Base-by-base conservation (phyloP, 139 green algal genomes). In the Micractinium conductrix region DNA sequence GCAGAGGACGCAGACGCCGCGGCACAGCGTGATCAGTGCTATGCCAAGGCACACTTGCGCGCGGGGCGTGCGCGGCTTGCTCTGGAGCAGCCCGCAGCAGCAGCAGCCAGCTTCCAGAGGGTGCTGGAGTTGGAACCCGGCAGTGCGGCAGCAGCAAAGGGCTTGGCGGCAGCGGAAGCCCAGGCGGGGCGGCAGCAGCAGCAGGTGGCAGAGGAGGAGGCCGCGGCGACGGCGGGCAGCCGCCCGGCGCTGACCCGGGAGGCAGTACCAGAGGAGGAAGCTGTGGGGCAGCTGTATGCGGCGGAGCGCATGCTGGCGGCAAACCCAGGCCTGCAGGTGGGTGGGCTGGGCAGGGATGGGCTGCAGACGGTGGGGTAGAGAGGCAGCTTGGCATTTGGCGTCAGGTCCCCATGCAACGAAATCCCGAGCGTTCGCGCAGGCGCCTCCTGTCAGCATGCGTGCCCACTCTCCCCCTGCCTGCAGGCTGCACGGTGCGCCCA, bases 1-100 rank as follows among this genome's bases (percentile, higher is more conserved):
- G 81, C 78, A 4, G 45, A 86, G n/a, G 91, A 92, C 62, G 74
- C 85, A 24, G 40, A 45, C 0, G 43, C 88, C 45, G 89, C 90
- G 16, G 63, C 88, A 10, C 35, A 79, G 58, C 74, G 84, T 38
- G 80, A 92, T 48, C 53, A 53, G 5, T 37, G 12, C 19, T 88
- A 91, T 43, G 30, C 76, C 43, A 68, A 75, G 0, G 88, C 73
- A 4, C 55, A 78, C 50, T 19, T 88, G 40, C 44, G 86, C n/a
- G 75, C 42, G 12, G 88, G 85, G 14, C 48, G 81, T 74, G 88
- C 88, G 6, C 55, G 19, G 2, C 35, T 91, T 50, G 35, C 63
- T 55, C 79, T 91, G 48, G 33, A 38, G 55, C 70, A 87, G 74
- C 85, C 85, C 0, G 37, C 74, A 17, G 40, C 45, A 30, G 87